Evolutionary conservation across 108 stramenopile genomes (phyloP).

Genomic region (Nitzschia inconspicua): DNA sequence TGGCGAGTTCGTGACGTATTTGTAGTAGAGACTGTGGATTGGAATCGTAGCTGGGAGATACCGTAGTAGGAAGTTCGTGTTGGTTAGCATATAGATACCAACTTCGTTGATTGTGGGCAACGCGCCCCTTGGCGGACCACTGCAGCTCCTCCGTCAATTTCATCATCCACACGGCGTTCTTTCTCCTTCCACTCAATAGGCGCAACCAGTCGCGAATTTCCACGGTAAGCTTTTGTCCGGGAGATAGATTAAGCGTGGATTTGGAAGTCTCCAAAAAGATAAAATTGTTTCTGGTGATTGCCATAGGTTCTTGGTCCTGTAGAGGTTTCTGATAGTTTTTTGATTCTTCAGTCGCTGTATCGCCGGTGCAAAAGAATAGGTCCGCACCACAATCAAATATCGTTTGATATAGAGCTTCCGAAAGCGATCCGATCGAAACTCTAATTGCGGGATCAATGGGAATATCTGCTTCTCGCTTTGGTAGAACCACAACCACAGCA

Average conservation of each 20-base stretch:
- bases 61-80: slow-evolving; percentile 4
- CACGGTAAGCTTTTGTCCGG: slow-evolving; percentile 4
- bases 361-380: neutral
- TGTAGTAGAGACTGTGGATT: neutral
- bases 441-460: neutral
- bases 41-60: slow-evolving; percentile 1
- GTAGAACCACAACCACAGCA: too few species aligned
- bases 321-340: neutral
- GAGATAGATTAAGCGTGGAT: neutral
- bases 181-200: neutral
- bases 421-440: neutral
- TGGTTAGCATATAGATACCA: slow-evolving; percentile 17
- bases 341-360: neutral
- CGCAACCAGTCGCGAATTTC: slow-evolving; percentile 10
- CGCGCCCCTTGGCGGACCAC: slow-evolving; percentile 10
- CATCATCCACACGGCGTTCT: slow-evolving; percentile 13
- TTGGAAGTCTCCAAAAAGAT: neutral
- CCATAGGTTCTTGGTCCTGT: too few species aligned
- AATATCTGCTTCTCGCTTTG: too few species aligned
- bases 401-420: neutral
- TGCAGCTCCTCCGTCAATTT: neutral
- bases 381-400: neutral
- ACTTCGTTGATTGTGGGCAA: neutral
- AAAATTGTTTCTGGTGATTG: neutral
- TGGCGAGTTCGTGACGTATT: slow-evolving; percentile 3